These are phyloP conservation scores for Paraconiothyrium sp. DNA, from an alignment of 2,329 filamentous ascomycete genomes.

Conservation along the genomic window DNA sequence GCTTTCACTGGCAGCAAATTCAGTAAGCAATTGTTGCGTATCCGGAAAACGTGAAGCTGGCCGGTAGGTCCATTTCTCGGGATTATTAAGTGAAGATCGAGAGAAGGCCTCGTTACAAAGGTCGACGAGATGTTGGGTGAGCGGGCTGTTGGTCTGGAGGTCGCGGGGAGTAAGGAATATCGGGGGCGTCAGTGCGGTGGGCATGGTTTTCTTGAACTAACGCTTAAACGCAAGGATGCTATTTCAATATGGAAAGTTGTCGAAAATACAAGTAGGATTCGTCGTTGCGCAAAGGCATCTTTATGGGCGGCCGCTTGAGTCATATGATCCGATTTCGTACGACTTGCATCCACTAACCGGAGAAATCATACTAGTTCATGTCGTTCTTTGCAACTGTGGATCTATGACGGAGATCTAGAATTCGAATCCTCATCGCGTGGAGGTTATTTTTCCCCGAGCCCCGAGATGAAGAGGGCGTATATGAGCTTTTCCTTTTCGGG, in stretches of 20 bases:
- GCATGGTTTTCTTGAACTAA: not conserved
- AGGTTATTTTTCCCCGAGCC: not conserved
- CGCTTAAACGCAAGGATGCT: not conserved
- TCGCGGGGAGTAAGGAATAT: slow-evolving; percentile 22
- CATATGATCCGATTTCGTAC: no score
- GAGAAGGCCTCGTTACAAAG: slow-evolving; percentile 35
- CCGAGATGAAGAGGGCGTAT: not conserved
- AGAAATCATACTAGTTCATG: no score
- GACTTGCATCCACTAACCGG: no score
- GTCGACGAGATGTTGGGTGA: slow-evolving; percentile 24
- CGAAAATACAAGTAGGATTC: no score
- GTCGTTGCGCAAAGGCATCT: no score
- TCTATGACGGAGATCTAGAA: not conserved
- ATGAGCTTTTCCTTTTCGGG: not conserved
- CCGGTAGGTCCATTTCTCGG: slow-evolving; percentile 28
- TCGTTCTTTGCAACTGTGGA: not conserved
- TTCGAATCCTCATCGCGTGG: not conserved
- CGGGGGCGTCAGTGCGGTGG: slow-evolving; percentile 12
- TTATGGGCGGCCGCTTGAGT: no score
- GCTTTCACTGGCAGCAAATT: slow-evolving; percentile 25
- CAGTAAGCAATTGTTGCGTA: slow-evolving; percentile 22
- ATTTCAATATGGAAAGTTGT: no score
- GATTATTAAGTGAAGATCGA: slow-evolving; percentile 23
- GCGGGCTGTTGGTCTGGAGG: slow-evolving; percentile 17
- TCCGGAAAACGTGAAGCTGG: slow-evolving; percentile 24